These are phyloP conservation scores for Euphorbia lathyris DNA, from an alignment of 345 rosid species.

Conservation along the genomic window DNA sequence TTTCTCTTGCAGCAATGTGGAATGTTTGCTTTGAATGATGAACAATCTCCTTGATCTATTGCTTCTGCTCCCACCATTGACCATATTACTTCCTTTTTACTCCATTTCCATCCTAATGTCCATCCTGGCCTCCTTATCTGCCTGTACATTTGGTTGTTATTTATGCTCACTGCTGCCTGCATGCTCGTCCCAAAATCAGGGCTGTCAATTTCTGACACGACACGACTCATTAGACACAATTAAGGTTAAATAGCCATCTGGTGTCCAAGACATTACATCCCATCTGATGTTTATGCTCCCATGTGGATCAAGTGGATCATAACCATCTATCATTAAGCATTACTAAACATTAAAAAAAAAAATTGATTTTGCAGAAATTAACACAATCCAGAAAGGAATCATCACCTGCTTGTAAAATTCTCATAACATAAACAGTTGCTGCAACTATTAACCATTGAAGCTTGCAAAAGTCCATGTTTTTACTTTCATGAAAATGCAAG, in stretches of 20 bases:
- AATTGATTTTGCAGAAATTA: no score
- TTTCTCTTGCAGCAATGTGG: slow-evolving; percentile 61
- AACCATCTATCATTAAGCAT: slow-evolving; percentile 17
- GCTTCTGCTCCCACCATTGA: slow-evolving; percentile 69
- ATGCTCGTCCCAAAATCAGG: neutral
- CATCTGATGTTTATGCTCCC: slow-evolving; percentile 32
- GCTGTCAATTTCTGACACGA: no score
- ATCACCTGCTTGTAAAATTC: neutral
- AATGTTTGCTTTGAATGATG: slow-evolving; percentile 56
- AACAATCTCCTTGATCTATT: slow-evolving; percentile 77
- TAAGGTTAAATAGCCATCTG: no score
- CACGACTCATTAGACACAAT: no score
- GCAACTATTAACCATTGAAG: neutral
- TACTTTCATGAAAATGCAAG: neutral
- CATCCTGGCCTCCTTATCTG: slow-evolving; percentile 64
- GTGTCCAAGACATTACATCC: slow-evolving; percentile 32
- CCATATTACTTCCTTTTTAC: slow-evolving; percentile 77
- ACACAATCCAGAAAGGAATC: neutral
- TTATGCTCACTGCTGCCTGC: slow-evolving; percentile 58
- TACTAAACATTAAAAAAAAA: neutral
- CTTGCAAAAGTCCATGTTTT: neutral
- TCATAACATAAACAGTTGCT: neutral
- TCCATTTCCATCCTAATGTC: slow-evolving; percentile 71
- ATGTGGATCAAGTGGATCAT: slow-evolving; percentile 23
- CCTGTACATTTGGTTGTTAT: slow-evolving; percentile 56